Conservation (phyloP, 176 grass and related monocot genomes). For the bread wheat (Triticum aestivum) region DNA sequence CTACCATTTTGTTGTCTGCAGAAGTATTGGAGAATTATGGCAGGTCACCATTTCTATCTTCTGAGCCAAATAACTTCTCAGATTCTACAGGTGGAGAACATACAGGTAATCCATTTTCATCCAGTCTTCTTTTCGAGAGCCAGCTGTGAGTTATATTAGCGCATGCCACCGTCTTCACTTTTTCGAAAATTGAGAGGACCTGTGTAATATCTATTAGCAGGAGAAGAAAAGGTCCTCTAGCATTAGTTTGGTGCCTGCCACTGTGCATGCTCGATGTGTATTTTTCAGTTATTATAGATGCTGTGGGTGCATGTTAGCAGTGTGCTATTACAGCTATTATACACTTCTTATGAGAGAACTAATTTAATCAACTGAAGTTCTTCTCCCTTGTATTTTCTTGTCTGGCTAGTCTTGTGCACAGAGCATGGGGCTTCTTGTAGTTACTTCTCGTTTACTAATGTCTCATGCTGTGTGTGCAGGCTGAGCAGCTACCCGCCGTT, state of each 20-base stretch:
- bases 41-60: conserved; percentile 61
- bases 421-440: not conserved
- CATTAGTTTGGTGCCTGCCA: not conserved
- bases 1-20: conserved; percentile 28
- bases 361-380: not conserved
- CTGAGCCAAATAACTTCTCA: conserved; percentile 82
- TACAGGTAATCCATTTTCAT: conserved; percentile 32
- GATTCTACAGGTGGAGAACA: conserved; percentile 69
- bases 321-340: not conserved
- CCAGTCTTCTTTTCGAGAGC: not conserved
- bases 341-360: not conserved
- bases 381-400: not conserved
- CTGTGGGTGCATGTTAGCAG: not conserved
- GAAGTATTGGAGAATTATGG: conserved; percentile 86
- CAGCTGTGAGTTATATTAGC: not conserved
- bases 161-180: not conserved
- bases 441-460: not conserved
- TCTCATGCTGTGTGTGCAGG: conserved; percentile 25
- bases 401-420: not conserved
- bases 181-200: no score
- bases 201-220: no score
- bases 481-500: conserved; percentile 13
- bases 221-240: not conserved
- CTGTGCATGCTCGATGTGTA: no score
- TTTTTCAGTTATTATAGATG: not conserved